Base-by-base conservation (phyloP, 306 rosid species). In the Astragalus membranaceus region DNA sequence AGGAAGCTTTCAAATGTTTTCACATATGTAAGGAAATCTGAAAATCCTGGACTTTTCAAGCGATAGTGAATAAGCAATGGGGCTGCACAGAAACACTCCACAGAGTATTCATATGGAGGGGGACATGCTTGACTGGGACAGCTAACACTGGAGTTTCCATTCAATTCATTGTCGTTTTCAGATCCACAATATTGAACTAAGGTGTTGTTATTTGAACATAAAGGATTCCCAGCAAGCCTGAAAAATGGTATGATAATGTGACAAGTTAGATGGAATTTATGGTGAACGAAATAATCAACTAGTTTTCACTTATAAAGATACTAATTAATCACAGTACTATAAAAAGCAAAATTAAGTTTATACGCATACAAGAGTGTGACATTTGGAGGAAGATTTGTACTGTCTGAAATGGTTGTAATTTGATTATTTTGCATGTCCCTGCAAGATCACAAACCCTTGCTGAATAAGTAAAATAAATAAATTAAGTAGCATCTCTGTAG, bases 141-240 rank as follows among this genome's bases (percentile, higher is more conserved):
- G 10, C 2, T 36, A 42, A 37, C 16, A 66, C 37, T 84, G 47
- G 56, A 35, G 86, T 20, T 52, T 42, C 65, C 70, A 29, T 71
- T 67, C 59, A 37, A 35, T 41, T 10, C 17, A 13, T n/a, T 75
- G 26, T 49, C 83, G 62, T n/a, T 63, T 75, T 67, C 84, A 23
- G 85, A 42, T 75, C 83, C 77, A 74, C 99, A 94, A 12, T 82
- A 80, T 61, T 58, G 33, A 60, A 0, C 72, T 58, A 83, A 64
- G 67, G 72, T 72, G 65, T 33, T 37, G 73, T 77, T 75, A 74
- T 79, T 76, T 37, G 59, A 46, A 77, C 99, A 94, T 33, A 85
- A 60, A 35, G 96, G 99, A 87, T 94, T 94, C 70, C 99, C 99
- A 32, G 37, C 56, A 70, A 94, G 92, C 97, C 99, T 94, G 89